Base-by-base conservation (phyloP, 345 rosid species). In the Mangifera indica region DNA sequence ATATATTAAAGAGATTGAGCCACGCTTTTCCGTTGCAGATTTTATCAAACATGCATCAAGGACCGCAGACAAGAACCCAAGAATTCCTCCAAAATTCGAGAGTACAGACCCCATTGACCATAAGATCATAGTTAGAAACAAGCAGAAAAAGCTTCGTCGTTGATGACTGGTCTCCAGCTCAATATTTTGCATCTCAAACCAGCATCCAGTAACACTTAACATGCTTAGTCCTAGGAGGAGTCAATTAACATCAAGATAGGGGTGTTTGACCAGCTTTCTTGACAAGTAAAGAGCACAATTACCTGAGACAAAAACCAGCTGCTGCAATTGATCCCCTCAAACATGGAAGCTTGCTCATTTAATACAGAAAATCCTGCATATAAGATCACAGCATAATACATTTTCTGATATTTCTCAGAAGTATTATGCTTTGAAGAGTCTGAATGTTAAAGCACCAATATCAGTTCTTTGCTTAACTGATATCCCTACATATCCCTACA, bases 341-440 rank as follows among this genome's bases (percentile, higher is more conserved):
- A 66, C 37, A 70, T 6, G 26, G 74, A 62, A 66, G 74, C 76
- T 67, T 66, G 20, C 54, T 45, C 73, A 21, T 49, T 63, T 69
- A 45, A 72, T 37, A 60, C 60, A 25, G 25, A 54, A 29, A 14
- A 51, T 68, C 84, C 89, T 85, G 87, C 86, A 81, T 62, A 42
- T 66, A 75, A 77, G 60, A 79, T 65, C 86, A 81, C 70, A 73
- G 61, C 67, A 79, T 54, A 69, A 70, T 24, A 66, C 69, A 76
- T 67, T 71, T 57, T 66, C 77, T 49, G 34, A 56, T 60, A 78
- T 75, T 64, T 73, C 76, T 76, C 53, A 72, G 37, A 68, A 29
- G 58, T 45, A 62, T 76, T 66, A 74, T 68, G 81, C 70, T 70
- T 70, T 55, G 42, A 75, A 56, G 59, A 46, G 65, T 78, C 82